Evolutionary conservation across 2,329 filamentous ascomycete species (phyloP).

Genomic region (Penicillium sp.): DNA sequence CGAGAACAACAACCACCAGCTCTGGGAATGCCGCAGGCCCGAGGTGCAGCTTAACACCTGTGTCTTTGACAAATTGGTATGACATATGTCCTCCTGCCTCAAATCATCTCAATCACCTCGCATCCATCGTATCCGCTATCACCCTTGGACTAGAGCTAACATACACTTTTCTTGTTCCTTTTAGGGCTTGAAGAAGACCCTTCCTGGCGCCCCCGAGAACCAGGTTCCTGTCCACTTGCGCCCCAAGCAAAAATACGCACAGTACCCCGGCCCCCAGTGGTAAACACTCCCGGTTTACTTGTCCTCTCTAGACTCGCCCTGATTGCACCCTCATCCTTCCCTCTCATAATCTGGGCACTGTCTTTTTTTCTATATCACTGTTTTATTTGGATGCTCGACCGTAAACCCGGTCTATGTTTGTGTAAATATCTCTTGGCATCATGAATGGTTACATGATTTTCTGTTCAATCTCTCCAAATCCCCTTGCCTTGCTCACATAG

Average conservation of each 20-base stretch:
- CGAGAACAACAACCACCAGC: constrained; percentile 95
- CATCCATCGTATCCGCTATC: neutral
- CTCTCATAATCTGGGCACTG: constrained; percentile 16
- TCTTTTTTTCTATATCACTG: constrained; percentile 24
- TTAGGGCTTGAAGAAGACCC: constrained; percentile 77
- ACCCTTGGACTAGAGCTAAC: neutral
- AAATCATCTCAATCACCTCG: neutral
- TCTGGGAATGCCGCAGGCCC: constrained; percentile 87
- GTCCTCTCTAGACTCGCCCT: constrained; percentile 10
- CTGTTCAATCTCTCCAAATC: constrained; percentile 14
- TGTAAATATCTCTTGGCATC: constrained; percentile 44
- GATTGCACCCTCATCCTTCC: constrained; percentile 10
- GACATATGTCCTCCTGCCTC: constrained; percentile 35
- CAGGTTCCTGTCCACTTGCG: constrained; percentile 73
- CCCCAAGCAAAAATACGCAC: constrained; percentile 50
- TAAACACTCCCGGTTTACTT: constrained; percentile 23
- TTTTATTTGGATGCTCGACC: constrained; percentile 27
- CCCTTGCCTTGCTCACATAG: constrained; percentile 6
- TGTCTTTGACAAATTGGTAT: constrained; percentile 91
- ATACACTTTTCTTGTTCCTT: constrained; percentile 1
- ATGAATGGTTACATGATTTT: constrained; percentile 38
- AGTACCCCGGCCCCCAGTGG: constrained; percentile 41
- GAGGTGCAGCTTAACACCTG: constrained; percentile 94
- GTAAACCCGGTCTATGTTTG: constrained; percentile 26
- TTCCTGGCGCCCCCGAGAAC: constrained; percentile 70